Evolutionary conservation across 2,329 filamentous ascomycete genomes (phyloP).

Genomic region (Ascochyta pisi): DNA sequence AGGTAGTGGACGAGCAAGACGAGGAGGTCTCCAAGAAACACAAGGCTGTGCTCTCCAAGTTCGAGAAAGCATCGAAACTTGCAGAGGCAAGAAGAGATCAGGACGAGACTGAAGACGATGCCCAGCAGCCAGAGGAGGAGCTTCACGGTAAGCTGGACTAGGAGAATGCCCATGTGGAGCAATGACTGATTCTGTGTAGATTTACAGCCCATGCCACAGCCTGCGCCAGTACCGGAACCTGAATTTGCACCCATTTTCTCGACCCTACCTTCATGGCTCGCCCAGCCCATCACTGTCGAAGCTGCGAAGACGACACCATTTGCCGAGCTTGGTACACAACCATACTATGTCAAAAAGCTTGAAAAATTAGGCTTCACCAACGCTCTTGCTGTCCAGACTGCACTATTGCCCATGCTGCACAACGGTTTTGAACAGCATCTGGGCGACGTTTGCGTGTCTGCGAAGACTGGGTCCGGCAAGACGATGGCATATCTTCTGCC

Average conservation of each 20-base stretch:
- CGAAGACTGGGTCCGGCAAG: constrained; percentile 94
- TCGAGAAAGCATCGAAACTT: constrained; percentile 49
- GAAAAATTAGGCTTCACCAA: constrained; percentile 71
- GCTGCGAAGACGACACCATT: constrained; percentile 69
- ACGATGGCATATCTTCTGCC: constrained; percentile 91
- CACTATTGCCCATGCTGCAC: constrained; percentile 80
- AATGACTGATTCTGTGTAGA: constrained; percentile 51
- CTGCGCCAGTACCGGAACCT: constrained; percentile 65
- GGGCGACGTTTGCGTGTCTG: constrained; percentile 87
- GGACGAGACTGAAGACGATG: constrained; percentile 36
- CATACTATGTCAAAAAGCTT: constrained; percentile 67
- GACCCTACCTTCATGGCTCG: constrained; percentile 81
- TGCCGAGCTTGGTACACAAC: constrained; percentile 66
- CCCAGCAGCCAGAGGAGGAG: constrained; percentile 52
- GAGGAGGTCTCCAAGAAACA: constrained; percentile 47
- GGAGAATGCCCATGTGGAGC: too few relatives aligned
- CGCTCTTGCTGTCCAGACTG: constrained; percentile 81
- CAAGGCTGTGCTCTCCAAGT: constrained; percentile 54
- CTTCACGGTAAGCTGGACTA: constrained; percentile 55
- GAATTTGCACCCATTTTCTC: constrained; percentile 72
- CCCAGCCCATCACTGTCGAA: constrained; percentile 73
- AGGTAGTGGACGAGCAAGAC: constrained; percentile 29
- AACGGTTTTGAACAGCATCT: constrained; percentile 66
- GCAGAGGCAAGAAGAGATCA: constrained; percentile 29
- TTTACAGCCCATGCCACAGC: constrained; percentile 82